phyloP scores from a whole-genome alignment of 192 early-diverging fungal species.

The Dissophora ornata region DNA sequence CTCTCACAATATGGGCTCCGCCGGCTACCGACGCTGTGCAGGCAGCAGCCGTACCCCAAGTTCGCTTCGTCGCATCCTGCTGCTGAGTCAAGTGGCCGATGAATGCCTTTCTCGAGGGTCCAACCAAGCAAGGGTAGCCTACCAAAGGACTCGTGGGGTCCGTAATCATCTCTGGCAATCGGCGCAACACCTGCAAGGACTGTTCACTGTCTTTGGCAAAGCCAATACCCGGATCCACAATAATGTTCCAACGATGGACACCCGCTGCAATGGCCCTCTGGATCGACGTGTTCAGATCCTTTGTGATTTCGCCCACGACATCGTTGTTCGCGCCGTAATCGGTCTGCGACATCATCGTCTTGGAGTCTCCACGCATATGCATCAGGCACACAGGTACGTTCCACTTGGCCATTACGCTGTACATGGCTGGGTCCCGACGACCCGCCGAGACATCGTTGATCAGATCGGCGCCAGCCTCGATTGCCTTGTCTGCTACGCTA shows the following conservation, averaged over 20 bases:
- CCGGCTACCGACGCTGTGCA: conserved; percentile 83
- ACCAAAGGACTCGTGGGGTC: conserved; percentile 57
- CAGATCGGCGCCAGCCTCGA: conserved; percentile 90
- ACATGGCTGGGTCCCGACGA: conserved; percentile 80
- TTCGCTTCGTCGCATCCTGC: conserved; percentile 74
- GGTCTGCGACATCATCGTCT: conserved; percentile 91
- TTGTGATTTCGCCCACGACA: conserved; percentile 77
- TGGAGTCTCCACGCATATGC: conserved; percentile 97
- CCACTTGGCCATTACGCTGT: conserved; percentile 77
- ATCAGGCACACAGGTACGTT: conserved; percentile 91
- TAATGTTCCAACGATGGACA: conserved; percentile 95
- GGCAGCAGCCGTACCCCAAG: conserved; percentile 92
- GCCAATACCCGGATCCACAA: conserved; percentile 96
- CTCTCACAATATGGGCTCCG: conserved; percentile 85
- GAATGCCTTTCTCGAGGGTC: conserved; percentile 92
- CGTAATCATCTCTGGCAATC: conserved; percentile 70
- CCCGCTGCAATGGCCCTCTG: conserved; percentile 80
- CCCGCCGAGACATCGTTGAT: conserved; percentile 98
- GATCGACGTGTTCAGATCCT: conserved; percentile 75
- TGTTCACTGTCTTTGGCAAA: conserved; percentile 94
- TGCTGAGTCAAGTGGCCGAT: conserved; percentile 82
- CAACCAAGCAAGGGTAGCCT: conserved; percentile 91
- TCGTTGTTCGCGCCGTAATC: conserved; percentile 71
- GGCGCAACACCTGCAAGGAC: conserved; percentile 85
- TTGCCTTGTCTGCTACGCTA: conserved; percentile 84